phyloP scores from a whole-genome alignment of 139 green algal genomes.

The Tetradesmus lagerheimii region DNA sequence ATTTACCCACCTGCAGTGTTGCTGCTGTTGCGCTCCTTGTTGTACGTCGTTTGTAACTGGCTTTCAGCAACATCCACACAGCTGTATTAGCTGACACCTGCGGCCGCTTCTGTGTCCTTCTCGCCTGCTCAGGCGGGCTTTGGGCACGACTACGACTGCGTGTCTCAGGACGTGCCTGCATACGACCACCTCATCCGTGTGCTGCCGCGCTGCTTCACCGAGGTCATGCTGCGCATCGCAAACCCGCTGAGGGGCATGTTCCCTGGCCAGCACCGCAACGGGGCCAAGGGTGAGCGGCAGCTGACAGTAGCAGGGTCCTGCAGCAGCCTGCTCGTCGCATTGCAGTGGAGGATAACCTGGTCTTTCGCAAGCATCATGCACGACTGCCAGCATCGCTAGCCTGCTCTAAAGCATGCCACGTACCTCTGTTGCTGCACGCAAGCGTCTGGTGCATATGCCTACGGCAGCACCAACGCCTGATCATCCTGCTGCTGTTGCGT shows the following conservation, averaged over 20 bases:
- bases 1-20: neutral
- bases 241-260: constrained; percentile 43
- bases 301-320: no score
- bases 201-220: constrained; percentile 64
- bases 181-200: constrained; percentile 59
- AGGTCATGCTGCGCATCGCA: constrained; percentile 57
- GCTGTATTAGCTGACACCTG: neutral
- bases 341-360: no score
- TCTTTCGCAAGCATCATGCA: no score
- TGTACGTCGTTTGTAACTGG: neutral
- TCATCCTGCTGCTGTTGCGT: neutral
- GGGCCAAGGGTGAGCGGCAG: constrained; percentile 47
- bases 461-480: neutral
- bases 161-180: constrained; percentile 35
- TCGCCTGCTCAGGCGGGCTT: constrained; percentile 44
- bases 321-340: no score
- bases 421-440: no score
- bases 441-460: neutral
- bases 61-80: no score
- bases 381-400: no score
- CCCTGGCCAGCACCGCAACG: constrained; percentile 49
- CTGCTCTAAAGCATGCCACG: no score
- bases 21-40: neutral
- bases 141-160: constrained; percentile 58
- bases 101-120: neutral